Evolutionary conservation across 257 asterid genomes (phyloP).

Genomic region (Perilla frutescens): DNA sequence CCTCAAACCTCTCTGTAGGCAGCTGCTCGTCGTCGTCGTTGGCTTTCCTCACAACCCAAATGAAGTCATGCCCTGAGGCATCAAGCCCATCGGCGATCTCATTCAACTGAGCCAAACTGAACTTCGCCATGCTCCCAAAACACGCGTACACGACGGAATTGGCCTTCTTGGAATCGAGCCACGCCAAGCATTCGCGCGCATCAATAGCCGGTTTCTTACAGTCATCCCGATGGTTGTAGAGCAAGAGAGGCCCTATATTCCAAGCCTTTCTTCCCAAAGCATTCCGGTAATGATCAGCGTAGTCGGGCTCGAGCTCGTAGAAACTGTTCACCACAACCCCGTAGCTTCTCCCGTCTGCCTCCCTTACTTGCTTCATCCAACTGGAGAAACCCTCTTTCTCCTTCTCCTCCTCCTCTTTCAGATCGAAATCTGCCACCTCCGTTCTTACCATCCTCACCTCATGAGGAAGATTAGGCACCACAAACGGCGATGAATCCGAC

Average conservation of each 20-base stretch:
- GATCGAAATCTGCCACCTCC: conserved; percentile 24
- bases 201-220: conserved; percentile 12
- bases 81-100: conserved; percentile 51
- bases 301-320: conserved; percentile 56
- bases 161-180: conserved; percentile 48
- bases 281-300: conserved; percentile 42
- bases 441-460: conserved; percentile 30
- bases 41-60: conserved; percentile 43
- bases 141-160: conserved; percentile 44
- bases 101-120: conserved; percentile 32
- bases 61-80: conserved; percentile 41
- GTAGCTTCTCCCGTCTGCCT: conserved; percentile 42
- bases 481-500: conserved; percentile 38
- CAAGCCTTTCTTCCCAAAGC: conserved; percentile 49
- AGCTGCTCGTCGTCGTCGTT: conserved; percentile 27
- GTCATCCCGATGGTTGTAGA: conserved; percentile 28
- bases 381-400: neutral
- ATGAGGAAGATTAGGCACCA: conserved; percentile 46
- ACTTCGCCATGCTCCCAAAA: conserved; percentile 39
- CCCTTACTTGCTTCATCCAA: conserved; percentile 27
- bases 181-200: conserved; percentile 40
- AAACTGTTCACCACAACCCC: conserved; percentile 55
- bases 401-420: neutral
- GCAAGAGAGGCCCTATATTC: conserved; percentile 50
- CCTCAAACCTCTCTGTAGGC: conserved; percentile 36